Evolutionary conservation across 2,329 filamentous ascomycete species (phyloP), one percentile per base, ranked within the genome.

Genomic region (Verticillium klebahnii): DNA sequence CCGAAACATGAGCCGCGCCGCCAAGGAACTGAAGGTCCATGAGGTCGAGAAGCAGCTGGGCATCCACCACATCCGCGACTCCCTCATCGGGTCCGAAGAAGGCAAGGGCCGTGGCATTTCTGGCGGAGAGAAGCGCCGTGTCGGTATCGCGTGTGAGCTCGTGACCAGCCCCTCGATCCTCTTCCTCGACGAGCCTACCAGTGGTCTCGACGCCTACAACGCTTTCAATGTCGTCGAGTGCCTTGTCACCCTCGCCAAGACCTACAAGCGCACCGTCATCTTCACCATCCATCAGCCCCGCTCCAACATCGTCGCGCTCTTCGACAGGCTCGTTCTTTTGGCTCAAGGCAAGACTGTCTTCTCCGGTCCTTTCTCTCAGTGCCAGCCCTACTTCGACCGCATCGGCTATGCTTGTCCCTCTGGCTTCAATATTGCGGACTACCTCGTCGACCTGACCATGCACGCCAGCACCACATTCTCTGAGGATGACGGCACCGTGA

Each of bases 371-470:
- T 96, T 98, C 73, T 81, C 85, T 1, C 88, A 88, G 66, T 99
- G 95, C 72, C 95, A 99, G 73, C 81, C 86, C 23, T 99, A 97
- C 73, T 99, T 99, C 69, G 92, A 97, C 71, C 84, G 87, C 56
- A 89, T 97, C 64, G 96, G 95, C 54, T 99, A 97, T 74, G 82
- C 90, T 57, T 99, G 96, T 71, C 95, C 95, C 12, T 90, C 93
- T 29, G 96, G 96, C 2, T 99, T 98, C 84, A 99, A 99, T 71
- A 98, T 99, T 75, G 95, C 95, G 4, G 95, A 99, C 74, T 99
- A 97, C 71, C 85, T 99, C 5, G 93, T 99, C 34, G 95, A 99
- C 73, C 82, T 99, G 50, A 98, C 95, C 0, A 98, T 99, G 94
- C 95, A 99, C 73, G 93, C 93, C 29, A 86, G 91, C 62, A 81